Evolutionary conservation across 306 rosid species (phyloP).

Genomic region (Prunus davidiana): DNA sequence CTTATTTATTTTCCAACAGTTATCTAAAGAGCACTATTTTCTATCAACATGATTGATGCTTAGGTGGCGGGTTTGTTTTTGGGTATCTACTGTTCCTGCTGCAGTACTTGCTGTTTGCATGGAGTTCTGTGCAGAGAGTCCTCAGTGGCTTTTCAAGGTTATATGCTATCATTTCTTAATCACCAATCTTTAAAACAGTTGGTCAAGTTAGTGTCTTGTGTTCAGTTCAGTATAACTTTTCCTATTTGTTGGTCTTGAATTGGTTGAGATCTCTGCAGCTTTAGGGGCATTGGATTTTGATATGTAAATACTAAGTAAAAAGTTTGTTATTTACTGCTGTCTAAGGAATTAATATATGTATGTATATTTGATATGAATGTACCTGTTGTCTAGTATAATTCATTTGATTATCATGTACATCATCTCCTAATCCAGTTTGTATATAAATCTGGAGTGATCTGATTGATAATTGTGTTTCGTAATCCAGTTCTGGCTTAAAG

Average conservation of each 20-base stretch:
- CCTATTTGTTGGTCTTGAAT: background rate
- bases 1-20: conserved; percentile 5
- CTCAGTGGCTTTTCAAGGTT: conserved; percentile 89
- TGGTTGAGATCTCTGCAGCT: background rate
- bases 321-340: background rate
- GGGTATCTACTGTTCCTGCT: conserved; percentile 73
- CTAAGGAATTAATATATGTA: background rate
- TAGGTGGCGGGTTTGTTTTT: conserved; percentile 90
- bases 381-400: background rate
- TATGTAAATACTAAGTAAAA: background rate
- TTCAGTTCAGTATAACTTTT: background rate
- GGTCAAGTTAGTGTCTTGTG: background rate
- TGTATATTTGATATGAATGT: background rate
- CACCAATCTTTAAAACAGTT: conserved; percentile 5
- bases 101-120: conserved; percentile 58
- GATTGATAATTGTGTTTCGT: background rate
- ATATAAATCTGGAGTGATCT: background rate
- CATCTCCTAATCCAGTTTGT: no score
- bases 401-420: background rate
- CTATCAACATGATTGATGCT: conserved; percentile 21
- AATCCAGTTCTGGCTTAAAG: background rate
- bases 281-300: background rate
- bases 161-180: conserved; percentile 23
- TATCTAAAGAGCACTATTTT: conserved; percentile 16
- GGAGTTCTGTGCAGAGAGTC: conserved; percentile 88